Base-by-base conservation (phyloP, 495 filamentous ascomycete species). In the Articulospora tetracladia region DNA sequence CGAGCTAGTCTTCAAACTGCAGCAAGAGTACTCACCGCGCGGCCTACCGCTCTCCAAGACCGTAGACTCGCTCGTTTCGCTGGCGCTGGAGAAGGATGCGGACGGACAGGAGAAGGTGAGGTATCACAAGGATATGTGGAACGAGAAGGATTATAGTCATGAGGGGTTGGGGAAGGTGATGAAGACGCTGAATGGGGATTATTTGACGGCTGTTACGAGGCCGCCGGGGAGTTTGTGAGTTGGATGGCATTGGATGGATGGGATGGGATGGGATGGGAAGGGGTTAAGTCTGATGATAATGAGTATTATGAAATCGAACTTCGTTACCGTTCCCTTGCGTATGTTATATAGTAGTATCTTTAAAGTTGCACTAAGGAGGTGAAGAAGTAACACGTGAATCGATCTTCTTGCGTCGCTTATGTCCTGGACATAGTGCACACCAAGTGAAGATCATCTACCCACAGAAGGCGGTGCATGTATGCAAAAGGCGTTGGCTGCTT, bases 111-210 rank as follows among this genome's bases (percentile, higher is more conserved):
- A 69, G 13, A 77, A 75, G 62, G 77, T 79, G 6, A 70, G 68
- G 53, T 80, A 79, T 65, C 76, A 81, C 59, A 79, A 81, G 63
- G 76, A 79, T 62, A 76, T 76, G 77, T 81, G 74, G 77, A 79
- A 79, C 55, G 69, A 77, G 56, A 80, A 78, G 64, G 76, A 78
- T 56, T 79, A 79, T 62, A 76, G 70, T 52, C 74, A 81, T 66
- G 72, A 77, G 49, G 78, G 78, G 4, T 25, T 80, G 28, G 77
- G 77, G 8, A 77, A 74, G 65, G 51, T 74, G 11, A 63, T 79
- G 61, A 79, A 80, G 72, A 76, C 71, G 57, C 57, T 80, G 49
- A 80, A 81, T 69, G 76, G 77, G 12, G 77, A 77, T 60, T 61
- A 76, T 55, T 67, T 79, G 63, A 79, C 73, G 15, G 68, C 67